phyloP scores from a whole-genome alignment of 23 red algal species.

The Gracilaria caudata region DNA sequence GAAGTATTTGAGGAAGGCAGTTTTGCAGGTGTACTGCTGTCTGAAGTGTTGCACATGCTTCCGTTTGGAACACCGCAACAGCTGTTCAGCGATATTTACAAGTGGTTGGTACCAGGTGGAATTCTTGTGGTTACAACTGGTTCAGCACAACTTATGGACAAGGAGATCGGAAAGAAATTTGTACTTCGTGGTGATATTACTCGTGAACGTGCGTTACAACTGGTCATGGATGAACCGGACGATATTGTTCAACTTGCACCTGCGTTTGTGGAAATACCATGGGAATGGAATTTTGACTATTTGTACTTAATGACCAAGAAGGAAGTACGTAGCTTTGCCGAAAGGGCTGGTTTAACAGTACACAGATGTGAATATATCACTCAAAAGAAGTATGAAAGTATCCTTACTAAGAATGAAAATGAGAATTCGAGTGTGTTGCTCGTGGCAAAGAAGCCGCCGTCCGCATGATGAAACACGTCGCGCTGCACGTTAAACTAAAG shows the following conservation, averaged over 20 bases:
- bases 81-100: conserved; percentile 6
- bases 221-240: background rate
- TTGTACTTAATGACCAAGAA: no score
- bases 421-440: no score
- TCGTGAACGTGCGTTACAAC: background rate
- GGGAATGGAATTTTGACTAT: no score
- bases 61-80: background rate
- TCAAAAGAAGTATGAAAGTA: no score
- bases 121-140: background rate
- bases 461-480: no score
- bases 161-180: background rate
- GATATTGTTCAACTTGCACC: background rate
- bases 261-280: no score
- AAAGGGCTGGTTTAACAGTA: no score
- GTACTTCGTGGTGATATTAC: background rate
- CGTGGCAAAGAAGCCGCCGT: no score
- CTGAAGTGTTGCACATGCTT: conserved; percentile 15
- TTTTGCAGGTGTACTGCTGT: conserved; percentile 1
- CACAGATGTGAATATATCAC: no score
- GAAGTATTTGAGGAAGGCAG: background rate
- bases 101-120: background rate
- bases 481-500: no score
- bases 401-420: no score
- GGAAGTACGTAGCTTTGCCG: no score
- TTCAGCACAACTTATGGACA: background rate